phyloP scores from a whole-genome alignment of 805 yeast species.

The Myxozyma mucilagina region DNA sequence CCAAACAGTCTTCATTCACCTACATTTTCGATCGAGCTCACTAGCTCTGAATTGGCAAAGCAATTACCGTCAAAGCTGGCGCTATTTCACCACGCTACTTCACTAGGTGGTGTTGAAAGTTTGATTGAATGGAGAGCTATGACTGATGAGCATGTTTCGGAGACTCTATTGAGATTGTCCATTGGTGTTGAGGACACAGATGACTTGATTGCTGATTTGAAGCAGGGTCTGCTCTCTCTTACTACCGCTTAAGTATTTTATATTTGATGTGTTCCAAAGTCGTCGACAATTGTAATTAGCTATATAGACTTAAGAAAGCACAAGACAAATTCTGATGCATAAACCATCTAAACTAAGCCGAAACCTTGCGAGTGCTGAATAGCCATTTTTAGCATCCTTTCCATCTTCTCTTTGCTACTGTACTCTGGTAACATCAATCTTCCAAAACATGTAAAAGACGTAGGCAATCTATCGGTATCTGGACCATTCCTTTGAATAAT shows the following conservation, averaged over 20 bases:
- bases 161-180: constrained; percentile 68
- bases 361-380: constrained; percentile 38
- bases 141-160: constrained; percentile 59
- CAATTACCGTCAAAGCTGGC: constrained; percentile 62
- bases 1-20: constrained; percentile 64
- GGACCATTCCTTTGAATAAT: constrained; percentile 48
- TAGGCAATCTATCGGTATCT: constrained; percentile 46
- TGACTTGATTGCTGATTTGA: constrained; percentile 73
- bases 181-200: constrained; percentile 76
- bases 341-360: constrained; percentile 33
- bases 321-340: not conserved
- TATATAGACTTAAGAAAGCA: not conserved
- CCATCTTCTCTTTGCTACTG: constrained; percentile 38
- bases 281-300: not conserved
- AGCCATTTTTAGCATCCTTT: constrained; percentile 33
- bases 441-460: constrained; percentile 54
- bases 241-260: not conserved
- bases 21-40: constrained; percentile 66
- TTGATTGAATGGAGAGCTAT: constrained; percentile 88
- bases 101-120: constrained; percentile 90
- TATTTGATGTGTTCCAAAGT: not conserved
- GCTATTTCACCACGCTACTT: constrained; percentile 86
- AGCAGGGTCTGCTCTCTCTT: constrained; percentile 14
- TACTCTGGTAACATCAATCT: constrained; percentile 52
- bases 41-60: constrained; percentile 56